Base-by-base conservation (phyloP, 129 eudicot species). In the Centrapalus pauciflorus region DNA sequence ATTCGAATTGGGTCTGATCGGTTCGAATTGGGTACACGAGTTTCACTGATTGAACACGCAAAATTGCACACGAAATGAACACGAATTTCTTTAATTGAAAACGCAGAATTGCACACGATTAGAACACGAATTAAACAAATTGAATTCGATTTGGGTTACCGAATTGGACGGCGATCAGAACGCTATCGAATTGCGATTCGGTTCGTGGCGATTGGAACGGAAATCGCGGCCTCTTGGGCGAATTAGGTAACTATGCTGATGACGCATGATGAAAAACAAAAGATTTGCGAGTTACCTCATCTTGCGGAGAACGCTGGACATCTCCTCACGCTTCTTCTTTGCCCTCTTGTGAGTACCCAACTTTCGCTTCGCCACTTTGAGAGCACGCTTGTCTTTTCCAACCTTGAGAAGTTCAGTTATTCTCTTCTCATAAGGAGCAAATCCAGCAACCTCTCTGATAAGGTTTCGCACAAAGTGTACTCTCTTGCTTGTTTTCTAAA, bases 321-420 rank as follows among this genome's bases (percentile, higher is more conserved):
- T 80, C 74, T 84, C 85, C 67, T 83, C 89, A 17, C 85, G 56
- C 89, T 84, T 84, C 89, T 73, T 84, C 78, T 84, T 84, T 5
- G 89, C 89, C 54, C 89, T 84, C 89, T 83, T 83, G 79, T 83
- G 88, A 9, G 88, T 83, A 8, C 88, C 88, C 80, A 83, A 73
- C 85, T 83, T 83, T 34, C 85, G 69, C 78, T 83, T 83, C 10
- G 88, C 88, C 20, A 83, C 84, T 52, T 79, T 83, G 61, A 83
- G 73, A n/a, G 88, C 88, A 67, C 88, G 78, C 61, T 83, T 83
- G 76, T 83, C 89, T 40, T 83, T 83, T 35, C 89, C 89, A 51
- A 84, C 85, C 37, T 80, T 80, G 0, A 84, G 81, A 77, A 80
- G 83, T 33, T 84, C 89, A 14, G 89, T 84, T 14, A 84, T 84